Percentiles rank a stretch among this genome's conserved stretches.
Evolutionary conservation across 495 filamentous ascomycete species (phyloP).

Genomic region (Podospora comata): DNA sequence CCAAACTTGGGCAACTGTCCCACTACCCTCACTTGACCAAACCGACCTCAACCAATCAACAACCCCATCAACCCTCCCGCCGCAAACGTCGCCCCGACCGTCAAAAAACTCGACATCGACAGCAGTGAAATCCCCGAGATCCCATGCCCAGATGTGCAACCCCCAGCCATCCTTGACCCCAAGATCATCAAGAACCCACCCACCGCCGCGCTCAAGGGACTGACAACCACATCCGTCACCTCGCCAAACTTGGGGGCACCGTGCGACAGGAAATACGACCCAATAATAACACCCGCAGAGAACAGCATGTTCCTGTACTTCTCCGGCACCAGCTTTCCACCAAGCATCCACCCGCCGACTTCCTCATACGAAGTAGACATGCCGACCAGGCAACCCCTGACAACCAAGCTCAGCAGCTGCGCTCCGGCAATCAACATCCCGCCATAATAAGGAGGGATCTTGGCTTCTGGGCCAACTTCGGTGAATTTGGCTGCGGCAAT

Average conservation of each 20-base stretch:
- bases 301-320: constrained; percentile 42
- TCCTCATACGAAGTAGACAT: constrained; percentile 54
- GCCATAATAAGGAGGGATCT: constrained; percentile 40
- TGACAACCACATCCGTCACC: constrained; percentile 23
- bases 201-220: constrained; percentile 36
- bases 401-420: constrained; percentile 45
- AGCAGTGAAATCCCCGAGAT: constrained; percentile 54
- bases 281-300: constrained; percentile 42
- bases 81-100: constrained; percentile 48
- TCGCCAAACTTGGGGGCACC: constrained; percentile 28
- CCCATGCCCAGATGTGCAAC: constrained; percentile 59
- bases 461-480: constrained; percentile 28
- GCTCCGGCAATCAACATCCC: constrained; percentile 50
- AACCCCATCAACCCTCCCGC: constrained; percentile 38
- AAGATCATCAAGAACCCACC: constrained; percentile 52
- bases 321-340: constrained; percentile 23
- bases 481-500: constrained; percentile 29
- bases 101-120: constrained; percentile 51
- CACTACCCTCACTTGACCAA: background rate
- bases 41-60: constrained; percentile 16
- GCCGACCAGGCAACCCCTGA: constrained; percentile 45
- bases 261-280: constrained; percentile 36
- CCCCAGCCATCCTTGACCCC: constrained; percentile 53
- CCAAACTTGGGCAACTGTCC: background rate
- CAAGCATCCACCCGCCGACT: constrained; percentile 46